phyloP scores from a whole-genome alignment of 179 eudicot species.

The Beta corolliflora region DNA sequence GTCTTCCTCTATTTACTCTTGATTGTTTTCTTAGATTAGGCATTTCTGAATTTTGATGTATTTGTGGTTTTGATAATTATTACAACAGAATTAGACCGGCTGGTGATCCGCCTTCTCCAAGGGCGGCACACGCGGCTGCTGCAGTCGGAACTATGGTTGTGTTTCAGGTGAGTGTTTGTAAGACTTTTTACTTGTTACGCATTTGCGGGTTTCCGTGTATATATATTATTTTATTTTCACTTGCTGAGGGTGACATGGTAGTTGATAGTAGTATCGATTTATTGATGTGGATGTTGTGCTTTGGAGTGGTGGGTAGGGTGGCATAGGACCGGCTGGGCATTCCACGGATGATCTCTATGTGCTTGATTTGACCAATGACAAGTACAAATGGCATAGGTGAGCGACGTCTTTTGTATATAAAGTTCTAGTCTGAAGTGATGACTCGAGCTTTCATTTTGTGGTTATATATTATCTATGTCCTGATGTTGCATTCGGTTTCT shows the following conservation, averaged over 20 bases:
- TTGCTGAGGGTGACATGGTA: not conserved
- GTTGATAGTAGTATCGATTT: slow-evolving; percentile 11
- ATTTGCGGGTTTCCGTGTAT: not conserved
- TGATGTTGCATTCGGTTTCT: not conserved
- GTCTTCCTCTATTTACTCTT: slow-evolving; percentile 21
- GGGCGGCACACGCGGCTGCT: slow-evolving; percentile 96
- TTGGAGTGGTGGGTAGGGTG: slow-evolving; percentile 61
- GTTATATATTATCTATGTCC: not conserved
- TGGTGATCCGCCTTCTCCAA: slow-evolving; percentile 95
- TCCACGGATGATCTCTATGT: slow-evolving; percentile 92
- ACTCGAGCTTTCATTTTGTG: not conserved
- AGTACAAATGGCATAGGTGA: slow-evolving; percentile 96
- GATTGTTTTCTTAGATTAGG: not conserved
- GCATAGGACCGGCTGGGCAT: slow-evolving; percentile 98
- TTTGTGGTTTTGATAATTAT: not conserved
- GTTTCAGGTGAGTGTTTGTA: slow-evolving; percentile 70
- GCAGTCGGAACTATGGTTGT: slow-evolving; percentile 99
- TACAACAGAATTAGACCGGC: slow-evolving; percentile 67
- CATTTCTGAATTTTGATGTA: not conserved
- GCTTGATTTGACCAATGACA: slow-evolving; percentile 90
- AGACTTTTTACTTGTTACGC: not conserved
- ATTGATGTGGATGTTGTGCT: slow-evolving; percentile 26
- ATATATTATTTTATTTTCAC: not conserved
- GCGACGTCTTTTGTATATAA: not conserved
- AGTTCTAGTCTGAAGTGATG: not conserved